Base-by-base conservation (phyloP, 306 rosid genomes). In the Dryas octopetala region DNA sequence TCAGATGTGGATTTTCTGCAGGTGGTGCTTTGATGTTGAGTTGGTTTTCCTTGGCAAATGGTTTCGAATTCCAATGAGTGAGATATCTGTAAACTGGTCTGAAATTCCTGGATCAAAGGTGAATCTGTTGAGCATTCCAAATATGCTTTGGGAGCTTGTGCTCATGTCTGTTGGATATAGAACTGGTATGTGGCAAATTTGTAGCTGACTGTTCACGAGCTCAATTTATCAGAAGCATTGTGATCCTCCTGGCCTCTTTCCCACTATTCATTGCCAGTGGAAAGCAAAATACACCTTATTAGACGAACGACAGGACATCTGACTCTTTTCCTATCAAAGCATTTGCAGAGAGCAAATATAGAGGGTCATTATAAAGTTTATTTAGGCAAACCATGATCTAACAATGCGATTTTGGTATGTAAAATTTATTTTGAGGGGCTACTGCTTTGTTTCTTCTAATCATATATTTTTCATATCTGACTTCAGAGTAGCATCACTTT, bases 81-180 rank as follows among this genome's bases (percentile, higher is more conserved):
- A 95, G 83, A 86, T 89, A 76, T 91, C 98, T 61, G 98, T 95
- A 83, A 91, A 81, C 82, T 95, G 98, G 98, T 87, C 91, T 6
- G 98, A 95, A 83, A 95, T 95, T 82, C 97, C 98, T n/a, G 98
- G 98, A 77, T 95, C 98, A 6, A 95, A 95, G 91, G 96, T 95
- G 87, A 90, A 89, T 55, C 91, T 83, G 11, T 78, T 90, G 83
- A 95, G 98, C 84, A 95, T 91, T 61, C 98, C 96, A 19, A 90
- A 90, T 90, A 95, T 95, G 97, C 97, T 95, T 66, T 95, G 97
- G 98, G 98, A 95, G 89, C 93, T 91, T 76, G 76, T 88, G 71
- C 92, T 95, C 78, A 95, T 95, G 96, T 87, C 97, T 46, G 79
- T 83, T 73, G 98, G 98, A 55, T 95, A 95, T 87, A 86, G 97